Base-by-base conservation (phyloP, 2,329 filamentous ascomycete genomes). In the Pseudogymnoascus sp. region DNA sequence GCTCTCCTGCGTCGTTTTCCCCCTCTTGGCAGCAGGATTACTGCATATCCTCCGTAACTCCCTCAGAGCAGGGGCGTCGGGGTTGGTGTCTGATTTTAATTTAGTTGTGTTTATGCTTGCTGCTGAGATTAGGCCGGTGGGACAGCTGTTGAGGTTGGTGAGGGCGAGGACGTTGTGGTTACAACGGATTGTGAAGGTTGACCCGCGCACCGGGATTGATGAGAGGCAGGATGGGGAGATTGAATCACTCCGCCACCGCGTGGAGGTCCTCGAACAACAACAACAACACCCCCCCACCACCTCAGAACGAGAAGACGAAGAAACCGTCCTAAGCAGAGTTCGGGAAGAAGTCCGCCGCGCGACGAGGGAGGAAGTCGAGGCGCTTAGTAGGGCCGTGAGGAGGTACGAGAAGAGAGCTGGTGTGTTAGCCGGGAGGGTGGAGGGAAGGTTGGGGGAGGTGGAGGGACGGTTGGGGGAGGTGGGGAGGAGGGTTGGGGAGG, bases 51-150 rank as follows among this genome's bases (percentile, higher is more conserved):
- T 97, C 64, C 86, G 93, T 61, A 83, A 82, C 7, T 91, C 93
- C 70, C 83, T 97, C 16, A 93, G 89, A 23, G 83, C 90, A 1
- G 90, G 90, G 0, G 92, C 91, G 0, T 92, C 96, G 73, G 90
- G 90, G 1, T 79, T 97, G 10, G 88, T 97, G 5, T 96, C 91
- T 4, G 90, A 96, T 74, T 96, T 93, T 77, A 97, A 97, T 74
- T 80, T 97, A 63, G 92, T 88, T 11, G 90, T 97, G 62, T 97
- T 97, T 74, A 79, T 96, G 2, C 81, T 96, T 16, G 90, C 89
- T 0, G 90, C 93, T 3, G 93, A 97, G 75, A 79, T 97, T 29
- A 87, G 90, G 2, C 93, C 93, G 0, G 78, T 92, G 60, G 85
- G 90, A 1, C 93, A 97, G 72, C 77, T 96, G 26, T 84, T 96